phyloP scores from a whole-genome alignment of 1,284 basidiomycete genomes.

The Porphyrellus sp. region DNA sequence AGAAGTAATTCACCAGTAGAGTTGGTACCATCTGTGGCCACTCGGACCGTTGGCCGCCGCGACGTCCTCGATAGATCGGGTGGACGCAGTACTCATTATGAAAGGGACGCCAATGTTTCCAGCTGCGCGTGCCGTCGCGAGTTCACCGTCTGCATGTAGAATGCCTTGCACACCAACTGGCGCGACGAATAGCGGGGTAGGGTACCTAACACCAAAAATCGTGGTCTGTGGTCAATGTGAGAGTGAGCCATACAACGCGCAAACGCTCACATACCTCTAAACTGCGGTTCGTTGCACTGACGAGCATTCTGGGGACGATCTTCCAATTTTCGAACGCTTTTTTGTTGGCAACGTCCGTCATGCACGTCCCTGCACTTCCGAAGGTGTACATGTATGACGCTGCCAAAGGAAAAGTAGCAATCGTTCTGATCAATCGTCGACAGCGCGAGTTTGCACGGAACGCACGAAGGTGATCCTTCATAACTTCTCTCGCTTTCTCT shows the following conservation, averaged over 20 bases:
- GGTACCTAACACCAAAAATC: slow-evolving; percentile 49
- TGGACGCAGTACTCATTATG: slow-evolving; percentile 56
- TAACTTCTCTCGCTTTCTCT: slow-evolving; percentile 41
- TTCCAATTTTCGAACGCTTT: slow-evolving; percentile 44
- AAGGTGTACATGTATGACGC: slow-evolving; percentile 50
- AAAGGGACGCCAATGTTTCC: slow-evolving; percentile 50
- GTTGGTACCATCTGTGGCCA: slow-evolving; percentile 55
- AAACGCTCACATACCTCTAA: slow-evolving; percentile 39
- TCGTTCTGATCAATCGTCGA: neutral
- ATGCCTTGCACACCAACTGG: slow-evolving; percentile 60
- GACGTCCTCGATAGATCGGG: slow-evolving; percentile 54
- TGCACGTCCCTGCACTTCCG: slow-evolving; percentile 46
- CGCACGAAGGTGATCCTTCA: slow-evolving; percentile 46
- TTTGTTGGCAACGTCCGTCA: slow-evolving; percentile 43
- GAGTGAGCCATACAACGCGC: neutral
- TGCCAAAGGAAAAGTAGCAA: slow-evolving; percentile 13
- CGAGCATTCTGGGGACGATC: slow-evolving; percentile 60
- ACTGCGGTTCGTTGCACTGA: slow-evolving; percentile 48
- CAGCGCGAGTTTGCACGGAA: neutral
- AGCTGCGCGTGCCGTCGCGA: slow-evolving; percentile 53
- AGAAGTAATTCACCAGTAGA: slow-evolving; percentile 46
- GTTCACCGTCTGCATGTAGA: slow-evolving; percentile 53
- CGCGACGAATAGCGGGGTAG: slow-evolving; percentile 49
- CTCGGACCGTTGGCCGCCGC: slow-evolving; percentile 44
- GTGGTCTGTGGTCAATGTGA: slow-evolving; percentile 37